These are phyloP conservation scores for Sordariomycetes sp. DNA, from an alignment of 2,329 filamentous ascomycete species.

Conservation along the genomic window DNA sequence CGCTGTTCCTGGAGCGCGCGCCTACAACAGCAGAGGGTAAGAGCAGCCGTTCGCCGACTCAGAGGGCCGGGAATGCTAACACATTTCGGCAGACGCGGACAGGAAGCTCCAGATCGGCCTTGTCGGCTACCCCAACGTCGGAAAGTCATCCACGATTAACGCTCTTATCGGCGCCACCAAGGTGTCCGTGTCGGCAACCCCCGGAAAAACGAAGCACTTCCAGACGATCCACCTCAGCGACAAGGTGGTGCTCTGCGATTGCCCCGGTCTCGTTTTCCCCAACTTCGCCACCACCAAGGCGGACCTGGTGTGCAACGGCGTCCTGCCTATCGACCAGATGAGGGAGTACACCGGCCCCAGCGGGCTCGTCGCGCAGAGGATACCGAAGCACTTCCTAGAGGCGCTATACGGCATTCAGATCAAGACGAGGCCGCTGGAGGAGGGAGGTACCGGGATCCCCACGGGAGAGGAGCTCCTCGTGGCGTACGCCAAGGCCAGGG, in stretches of 20 bases:
- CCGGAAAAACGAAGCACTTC: slow-evolving; percentile 98
- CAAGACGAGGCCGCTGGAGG: slow-evolving; percentile 63
- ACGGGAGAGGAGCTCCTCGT: slow-evolving; percentile 75
- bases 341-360: slow-evolving; percentile 84
- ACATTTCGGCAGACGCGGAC: slow-evolving; percentile 22
- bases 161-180: slow-evolving; percentile 97
- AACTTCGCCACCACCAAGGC: slow-evolving; percentile 96
- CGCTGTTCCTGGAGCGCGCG: slow-evolving; percentile 67
- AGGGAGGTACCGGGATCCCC: slow-evolving; percentile 80
- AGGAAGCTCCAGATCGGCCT: slow-evolving; percentile 79
- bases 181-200: slow-evolving; percentile 92
- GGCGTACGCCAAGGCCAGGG: slow-evolving; percentile 78
- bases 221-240: slow-evolving; percentile 93
- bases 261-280: slow-evolving; percentile 93
- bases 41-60: slow-evolving; percentile 9
- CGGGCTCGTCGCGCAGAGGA: slow-evolving; percentile 67
- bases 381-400: slow-evolving; percentile 81
- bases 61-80: slow-evolving; percentile 6
- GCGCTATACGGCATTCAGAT: slow-evolving; percentile 92
- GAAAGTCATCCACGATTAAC: slow-evolving; percentile 98
- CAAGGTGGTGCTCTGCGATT: slow-evolving; percentile 87
- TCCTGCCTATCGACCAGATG: slow-evolving; percentile 92
- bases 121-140: slow-evolving; percentile 96
- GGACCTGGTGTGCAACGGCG: slow-evolving; percentile 87
- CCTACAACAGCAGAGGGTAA: slow-evolving; percentile 37